These are phyloP conservation scores for Quercus aquifolioides DNA, from an alignment of 306 rosid genomes.

Conservation along the genomic window DNA sequence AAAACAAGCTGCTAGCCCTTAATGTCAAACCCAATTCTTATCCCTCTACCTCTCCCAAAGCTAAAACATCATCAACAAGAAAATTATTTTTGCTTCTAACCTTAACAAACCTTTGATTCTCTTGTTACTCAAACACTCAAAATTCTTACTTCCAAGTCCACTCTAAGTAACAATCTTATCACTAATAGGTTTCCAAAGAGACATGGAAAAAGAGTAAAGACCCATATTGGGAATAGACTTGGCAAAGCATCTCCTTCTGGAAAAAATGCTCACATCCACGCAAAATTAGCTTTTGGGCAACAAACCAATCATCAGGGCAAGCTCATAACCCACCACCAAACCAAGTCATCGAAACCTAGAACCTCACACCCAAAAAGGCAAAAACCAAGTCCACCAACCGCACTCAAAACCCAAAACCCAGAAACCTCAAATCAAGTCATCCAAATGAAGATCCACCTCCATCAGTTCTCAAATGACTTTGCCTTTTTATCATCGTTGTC, in stretches of 20 bases:
- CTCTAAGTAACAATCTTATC: constrained; percentile 76
- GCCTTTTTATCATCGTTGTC: too few relatives aligned
- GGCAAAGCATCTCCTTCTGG: constrained; percentile 80
- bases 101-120: constrained; percentile 65
- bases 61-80: constrained; percentile 67
- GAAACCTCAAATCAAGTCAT: too few relatives aligned
- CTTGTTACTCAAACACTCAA: constrained; percentile 62
- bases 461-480: too few relatives aligned
- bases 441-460: too few relatives aligned
- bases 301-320: constrained; percentile 79
- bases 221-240: constrained; percentile 64
- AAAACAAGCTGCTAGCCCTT: constrained; percentile 74
- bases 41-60: constrained; percentile 67
- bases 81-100: constrained; percentile 71
- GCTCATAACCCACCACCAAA: not conserved
- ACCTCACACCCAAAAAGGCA: too few relatives aligned
- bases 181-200: constrained; percentile 71
- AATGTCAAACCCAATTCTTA: constrained; percentile 75
- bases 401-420: too few relatives aligned
- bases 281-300: constrained; percentile 67
- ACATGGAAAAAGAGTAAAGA: constrained; percentile 52
- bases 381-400: too few relatives aligned
- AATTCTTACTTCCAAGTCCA: constrained; percentile 73
- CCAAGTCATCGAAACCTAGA: too few relatives aligned
- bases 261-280: constrained; percentile 76